Evolutionary conservation across 345 rosid species (phyloP).

Genomic region (Sonneratia alba): DNA sequence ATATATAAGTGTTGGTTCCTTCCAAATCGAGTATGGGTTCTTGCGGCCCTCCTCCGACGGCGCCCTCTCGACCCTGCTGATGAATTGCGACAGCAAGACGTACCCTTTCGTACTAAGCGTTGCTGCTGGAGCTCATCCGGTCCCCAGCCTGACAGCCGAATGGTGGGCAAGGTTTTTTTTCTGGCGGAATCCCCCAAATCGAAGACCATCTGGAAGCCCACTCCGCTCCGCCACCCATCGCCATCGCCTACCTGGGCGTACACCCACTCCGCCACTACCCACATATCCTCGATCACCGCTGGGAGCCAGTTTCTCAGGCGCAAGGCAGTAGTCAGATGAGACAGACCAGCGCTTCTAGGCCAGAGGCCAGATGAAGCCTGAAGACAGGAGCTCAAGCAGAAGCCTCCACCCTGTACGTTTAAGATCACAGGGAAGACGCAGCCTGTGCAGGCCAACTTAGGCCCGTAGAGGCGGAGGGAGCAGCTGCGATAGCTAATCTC

Average conservation of each 20-base stretch:
- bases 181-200: neutral
- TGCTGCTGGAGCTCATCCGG: neutral
- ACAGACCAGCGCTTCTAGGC: neutral
- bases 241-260: neutral
- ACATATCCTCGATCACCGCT: neutral
- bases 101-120: neutral
- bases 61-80: neutral
- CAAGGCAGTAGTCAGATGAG: constrained; percentile 1
- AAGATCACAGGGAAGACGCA: constrained; percentile 1
- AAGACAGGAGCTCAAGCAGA: constrained; percentile 17
- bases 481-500: constrained; percentile 1
- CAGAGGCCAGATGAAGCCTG: constrained; percentile 36
- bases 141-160: neutral
- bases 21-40: neutral
- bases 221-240: neutral
- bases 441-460: neutral
- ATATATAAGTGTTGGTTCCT: neutral
- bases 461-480: constrained; percentile 16
- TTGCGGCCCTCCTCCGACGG: neutral
- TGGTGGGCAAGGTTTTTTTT: neutral
- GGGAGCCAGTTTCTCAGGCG: constrained; percentile 6
- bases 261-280: constrained; percentile 1
- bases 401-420: neutral
- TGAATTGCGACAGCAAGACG: neutral
- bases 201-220: neutral